Percentiles rank a stretch among this genome's conserved stretches.
phyloP scores from a whole-genome alignment of 192 early-diverging fungal genomes.

The Spizellomyces punctatus region DNA sequence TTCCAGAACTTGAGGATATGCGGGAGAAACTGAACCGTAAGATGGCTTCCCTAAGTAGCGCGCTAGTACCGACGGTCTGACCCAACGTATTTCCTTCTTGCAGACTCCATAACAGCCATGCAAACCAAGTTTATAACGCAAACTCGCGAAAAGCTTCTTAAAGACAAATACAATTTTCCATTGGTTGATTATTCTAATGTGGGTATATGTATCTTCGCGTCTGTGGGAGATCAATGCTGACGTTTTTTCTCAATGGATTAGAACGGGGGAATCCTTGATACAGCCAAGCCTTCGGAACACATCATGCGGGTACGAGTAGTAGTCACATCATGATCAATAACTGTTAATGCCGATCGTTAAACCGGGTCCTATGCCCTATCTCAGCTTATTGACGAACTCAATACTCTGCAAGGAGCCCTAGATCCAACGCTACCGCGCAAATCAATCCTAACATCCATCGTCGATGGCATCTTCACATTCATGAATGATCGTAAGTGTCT shows the following conservation, averaged over 20 bases:
- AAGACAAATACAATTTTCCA: constrained; percentile 45
- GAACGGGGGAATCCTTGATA: constrained; percentile 46
- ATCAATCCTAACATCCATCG: constrained; percentile 5
- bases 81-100: not conserved
- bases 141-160: constrained; percentile 19
- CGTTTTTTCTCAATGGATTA: not conserved
- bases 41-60: not conserved
- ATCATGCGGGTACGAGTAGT: constrained; percentile 35
- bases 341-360: not conserved
- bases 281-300: constrained; percentile 38
- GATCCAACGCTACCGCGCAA: constrained; percentile 18
- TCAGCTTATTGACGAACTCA: constrained; percentile 25
- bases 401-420: constrained; percentile 12
- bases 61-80: not conserved
- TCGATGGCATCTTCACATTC: constrained; percentile 22
- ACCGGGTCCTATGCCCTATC: constrained; percentile 2
- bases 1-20: constrained; percentile 73
- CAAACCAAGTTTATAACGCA: constrained; percentile 20
- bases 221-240: no score
- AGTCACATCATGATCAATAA: not conserved
- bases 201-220: not conserved
- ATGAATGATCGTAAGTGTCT: constrained; percentile 25
- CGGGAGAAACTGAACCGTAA: constrained; percentile 26
- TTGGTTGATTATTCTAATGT: constrained; percentile 52
- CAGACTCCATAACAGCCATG: not conserved